Evolutionary conservation across 495 filamentous ascomycete species (phyloP).

Genomic region (Aspergillus bridgeri): DNA sequence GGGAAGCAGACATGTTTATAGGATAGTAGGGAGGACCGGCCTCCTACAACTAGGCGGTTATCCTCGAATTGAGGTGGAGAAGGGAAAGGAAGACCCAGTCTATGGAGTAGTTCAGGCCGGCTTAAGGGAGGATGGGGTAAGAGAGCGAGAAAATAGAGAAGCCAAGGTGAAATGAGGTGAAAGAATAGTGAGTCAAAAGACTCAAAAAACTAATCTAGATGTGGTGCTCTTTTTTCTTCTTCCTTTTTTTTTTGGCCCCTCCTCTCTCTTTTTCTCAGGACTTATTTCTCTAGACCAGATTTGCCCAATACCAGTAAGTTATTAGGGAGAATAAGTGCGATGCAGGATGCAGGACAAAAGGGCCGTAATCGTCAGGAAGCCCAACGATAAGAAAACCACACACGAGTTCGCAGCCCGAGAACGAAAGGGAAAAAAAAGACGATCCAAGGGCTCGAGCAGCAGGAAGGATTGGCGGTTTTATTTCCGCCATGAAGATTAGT

Average conservation of each 20-base stretch:
- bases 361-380: no score
- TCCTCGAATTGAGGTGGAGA: background rate
- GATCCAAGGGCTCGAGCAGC: background rate
- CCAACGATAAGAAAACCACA: no score
- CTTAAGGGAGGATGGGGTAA: background rate
- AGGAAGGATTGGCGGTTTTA: slow-evolving; percentile 11
- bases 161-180: background rate
- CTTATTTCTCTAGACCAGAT: no score
- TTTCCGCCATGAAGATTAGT: slow-evolving; percentile 2
- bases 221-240: background rate
- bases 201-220: background rate
- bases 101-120: background rate
- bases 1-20: slow-evolving; percentile 19
- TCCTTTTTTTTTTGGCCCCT: background rate
- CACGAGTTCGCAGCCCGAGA: no score
- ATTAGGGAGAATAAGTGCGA: background rate
- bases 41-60: background rate
- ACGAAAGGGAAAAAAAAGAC: background rate
- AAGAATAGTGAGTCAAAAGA: background rate
- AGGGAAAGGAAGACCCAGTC: background rate
- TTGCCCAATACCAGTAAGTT: no score
- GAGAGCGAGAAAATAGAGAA: background rate
- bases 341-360: no score
- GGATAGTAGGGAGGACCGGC: background rate
- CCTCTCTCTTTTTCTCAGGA: no score